Conservation (phyloP, 2,329 filamentous ascomycete genomes). For the Ophiostoma sp. region DNA sequence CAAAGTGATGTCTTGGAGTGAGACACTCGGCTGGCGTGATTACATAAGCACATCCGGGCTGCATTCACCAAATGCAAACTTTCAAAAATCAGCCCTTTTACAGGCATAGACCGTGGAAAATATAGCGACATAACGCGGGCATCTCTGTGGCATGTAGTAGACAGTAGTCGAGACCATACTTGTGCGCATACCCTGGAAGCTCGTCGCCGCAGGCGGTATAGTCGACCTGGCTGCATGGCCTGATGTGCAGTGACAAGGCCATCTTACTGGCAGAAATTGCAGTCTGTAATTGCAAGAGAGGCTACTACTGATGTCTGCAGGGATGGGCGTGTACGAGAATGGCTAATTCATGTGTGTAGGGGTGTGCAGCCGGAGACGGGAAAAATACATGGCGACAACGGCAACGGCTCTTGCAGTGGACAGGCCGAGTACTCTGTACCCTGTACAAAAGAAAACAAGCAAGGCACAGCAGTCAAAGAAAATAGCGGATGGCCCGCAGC, state of each 20-base stretch:
- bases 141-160: not conserved
- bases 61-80: not conserved
- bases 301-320: not conserved
- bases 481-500: no score
- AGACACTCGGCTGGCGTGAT: not conserved
- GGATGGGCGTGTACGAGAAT: not conserved
- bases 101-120: not conserved
- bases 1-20: not conserved
- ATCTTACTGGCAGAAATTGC: not conserved
- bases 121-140: not conserved
- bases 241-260: not conserved
- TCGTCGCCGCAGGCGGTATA: not conserved
- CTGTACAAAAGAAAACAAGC: not conserved
- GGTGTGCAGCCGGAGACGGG: not conserved
- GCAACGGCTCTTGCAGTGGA: not conserved
- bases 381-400: not conserved
- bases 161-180: not conserved
- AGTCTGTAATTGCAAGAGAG: not conserved
- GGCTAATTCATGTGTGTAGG: not conserved
- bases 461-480: not conserved
- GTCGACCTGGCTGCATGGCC: not conserved
- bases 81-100: not conserved
- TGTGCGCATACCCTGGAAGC: not conserved
- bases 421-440: no score
- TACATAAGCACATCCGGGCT: not conserved